Evolutionary conservation across 2,329 filamentous ascomycete species (phyloP).

Genomic region (Scedosporium dehoogii): DNA sequence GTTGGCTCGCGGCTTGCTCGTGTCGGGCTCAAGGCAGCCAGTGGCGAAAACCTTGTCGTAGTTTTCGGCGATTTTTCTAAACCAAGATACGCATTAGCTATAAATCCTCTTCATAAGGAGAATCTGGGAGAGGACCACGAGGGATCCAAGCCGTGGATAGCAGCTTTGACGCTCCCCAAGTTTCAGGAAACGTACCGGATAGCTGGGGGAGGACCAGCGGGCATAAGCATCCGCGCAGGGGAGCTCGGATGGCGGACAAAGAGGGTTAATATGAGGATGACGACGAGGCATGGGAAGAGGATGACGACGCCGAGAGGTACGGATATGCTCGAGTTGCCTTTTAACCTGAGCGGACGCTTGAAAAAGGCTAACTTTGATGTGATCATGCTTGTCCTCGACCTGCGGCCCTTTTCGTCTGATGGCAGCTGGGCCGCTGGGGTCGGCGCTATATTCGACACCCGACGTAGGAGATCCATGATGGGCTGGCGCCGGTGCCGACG

Average conservation of each 20-base stretch:
- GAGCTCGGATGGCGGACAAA: conserved; percentile 83
- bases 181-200: conserved; percentile 58
- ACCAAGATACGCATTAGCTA: not conserved
- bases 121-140: no score
- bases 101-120: no score
- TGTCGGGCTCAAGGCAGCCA: conserved; percentile 77
- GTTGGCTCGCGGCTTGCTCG: conserved; percentile 72
- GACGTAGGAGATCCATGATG: conserved; percentile 48
- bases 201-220: conserved; percentile 75
- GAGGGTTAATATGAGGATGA: conserved; percentile 82
- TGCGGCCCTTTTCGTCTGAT: conserved; percentile 39
- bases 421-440: conserved; percentile 34
- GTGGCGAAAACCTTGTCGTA: conserved; percentile 94
- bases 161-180: not conserved
- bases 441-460: conserved; percentile 41
- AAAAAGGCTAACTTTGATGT: conserved; percentile 65
- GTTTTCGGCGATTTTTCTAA: conserved; percentile 90
- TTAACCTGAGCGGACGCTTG: conserved; percentile 73
- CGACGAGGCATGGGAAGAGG: conserved; percentile 82
- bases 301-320: conserved; percentile 88
- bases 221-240: conserved; percentile 73
- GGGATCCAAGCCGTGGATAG: no score
- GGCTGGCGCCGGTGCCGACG: not conserved
- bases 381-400: conserved; percentile 27
- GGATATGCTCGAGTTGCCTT: conserved; percentile 84